Conservation (phyloP, 768 basidiomycete species). For the Termitomyces sp. region DNA sequence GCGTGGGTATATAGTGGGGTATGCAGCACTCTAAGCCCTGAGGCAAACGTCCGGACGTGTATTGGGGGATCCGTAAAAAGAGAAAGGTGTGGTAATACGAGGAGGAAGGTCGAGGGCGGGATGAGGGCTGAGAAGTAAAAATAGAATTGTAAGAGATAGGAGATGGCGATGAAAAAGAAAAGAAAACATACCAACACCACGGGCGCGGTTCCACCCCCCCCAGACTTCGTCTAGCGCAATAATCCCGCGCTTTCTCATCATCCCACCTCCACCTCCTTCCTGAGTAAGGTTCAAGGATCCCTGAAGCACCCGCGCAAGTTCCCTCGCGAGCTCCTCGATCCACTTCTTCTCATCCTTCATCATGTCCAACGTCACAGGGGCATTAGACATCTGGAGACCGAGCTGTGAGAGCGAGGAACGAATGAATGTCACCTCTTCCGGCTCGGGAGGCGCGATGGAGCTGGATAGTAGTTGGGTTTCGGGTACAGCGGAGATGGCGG, state of each 20-base stretch:
- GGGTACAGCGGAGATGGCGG: conserved; percentile 30
- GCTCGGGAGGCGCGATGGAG: conserved; percentile 38
- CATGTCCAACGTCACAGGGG: conserved; percentile 89
- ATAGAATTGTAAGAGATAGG: background rate
- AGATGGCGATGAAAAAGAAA: background rate
- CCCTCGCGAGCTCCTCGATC: conserved; percentile 75
- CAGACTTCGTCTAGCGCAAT: conserved; percentile 90
- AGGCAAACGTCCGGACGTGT: conserved; percentile 60
- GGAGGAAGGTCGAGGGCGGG: conserved; percentile 83
- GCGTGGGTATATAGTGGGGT: conserved; percentile 70
- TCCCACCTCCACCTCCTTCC: conserved; percentile 43
- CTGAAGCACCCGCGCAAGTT: conserved; percentile 73
- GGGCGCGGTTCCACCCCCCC: conserved; percentile 92
- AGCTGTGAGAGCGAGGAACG: conserved; percentile 87
- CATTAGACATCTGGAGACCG: conserved; percentile 72
- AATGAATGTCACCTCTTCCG: conserved; percentile 85
- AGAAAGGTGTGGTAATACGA: conserved; percentile 66
- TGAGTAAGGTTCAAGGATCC: conserved; percentile 22
- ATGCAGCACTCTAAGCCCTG: conserved; percentile 80
- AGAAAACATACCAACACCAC: conserved; percentile 73
- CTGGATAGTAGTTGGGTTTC: conserved; percentile 22
- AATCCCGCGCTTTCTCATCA: conserved; percentile 79
- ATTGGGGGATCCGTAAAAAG: conserved; percentile 66
- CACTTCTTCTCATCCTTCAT: conserved; percentile 77
- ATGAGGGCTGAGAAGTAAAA: conserved; percentile 62